These are phyloP conservation scores for Coemansia sp. DNA, from an alignment of 192 early-diverging fungal genomes.

Conservation along the genomic window DNA sequence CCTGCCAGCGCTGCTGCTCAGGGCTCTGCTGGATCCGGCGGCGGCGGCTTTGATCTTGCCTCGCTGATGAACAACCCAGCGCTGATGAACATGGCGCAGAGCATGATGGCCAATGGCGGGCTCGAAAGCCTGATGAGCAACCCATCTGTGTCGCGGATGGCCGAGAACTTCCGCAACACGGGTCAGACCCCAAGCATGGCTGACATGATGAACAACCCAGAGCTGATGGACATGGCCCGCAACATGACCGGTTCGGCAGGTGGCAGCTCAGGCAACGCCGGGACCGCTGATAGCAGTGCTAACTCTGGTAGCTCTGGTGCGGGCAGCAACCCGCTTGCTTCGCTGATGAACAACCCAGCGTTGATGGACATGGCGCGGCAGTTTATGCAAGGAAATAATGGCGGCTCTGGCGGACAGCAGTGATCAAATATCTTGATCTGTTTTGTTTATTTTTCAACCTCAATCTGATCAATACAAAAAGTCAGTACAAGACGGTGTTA, in stretches of 20 bases:
- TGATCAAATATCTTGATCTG: not conserved
- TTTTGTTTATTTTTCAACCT: not conserved
- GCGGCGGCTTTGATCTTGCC: conserved; percentile 76
- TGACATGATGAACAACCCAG: conserved; percentile 52
- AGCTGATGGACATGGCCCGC: conserved; percentile 46
- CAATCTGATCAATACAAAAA: not conserved
- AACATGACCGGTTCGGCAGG: conserved; percentile 20
- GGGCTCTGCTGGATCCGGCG: conserved; percentile 88
- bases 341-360: conserved; percentile 89
- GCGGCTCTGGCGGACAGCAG: conserved; percentile 6
- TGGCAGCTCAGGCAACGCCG: conserved; percentile 6
- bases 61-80: conserved; percentile 90
- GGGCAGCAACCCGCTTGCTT: conserved; percentile 73
- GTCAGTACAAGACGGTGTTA: not conserved
- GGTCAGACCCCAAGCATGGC: conserved; percentile 52
- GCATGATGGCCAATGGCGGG: conserved; percentile 86
- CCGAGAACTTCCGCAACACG: conserved; percentile 41
- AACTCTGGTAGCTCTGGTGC: conserved; percentile 54
- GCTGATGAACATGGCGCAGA: conserved; percentile 93
- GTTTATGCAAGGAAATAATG: conserved; percentile 63
- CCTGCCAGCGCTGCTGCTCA: conserved; percentile 60
- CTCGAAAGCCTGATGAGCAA: conserved; percentile 86
- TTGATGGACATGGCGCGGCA: conserved; percentile 94
- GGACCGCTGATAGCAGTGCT: not conserved
- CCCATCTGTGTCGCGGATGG: conserved; percentile 84